phyloP scores from a whole-genome alignment of 257 asterid genomes.

The Verbascum thapsus region DNA sequence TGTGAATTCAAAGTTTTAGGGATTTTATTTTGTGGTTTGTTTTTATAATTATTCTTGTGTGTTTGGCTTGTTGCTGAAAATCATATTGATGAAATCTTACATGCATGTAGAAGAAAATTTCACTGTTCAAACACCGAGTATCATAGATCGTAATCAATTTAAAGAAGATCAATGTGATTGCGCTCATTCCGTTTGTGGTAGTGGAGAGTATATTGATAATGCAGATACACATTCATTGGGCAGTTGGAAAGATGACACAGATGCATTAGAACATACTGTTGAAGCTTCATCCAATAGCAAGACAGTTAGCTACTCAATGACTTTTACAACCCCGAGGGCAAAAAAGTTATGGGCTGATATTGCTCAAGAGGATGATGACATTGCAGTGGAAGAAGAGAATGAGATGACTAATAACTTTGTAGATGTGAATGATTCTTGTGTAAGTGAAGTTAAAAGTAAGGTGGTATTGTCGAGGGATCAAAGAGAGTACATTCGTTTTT shows the following conservation, averaged over 20 bases:
- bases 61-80: background rate
- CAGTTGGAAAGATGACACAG: conserved; percentile 70
- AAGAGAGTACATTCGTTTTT: conserved; percentile 56
- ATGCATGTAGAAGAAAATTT: conserved; percentile 31
- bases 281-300: conserved; percentile 26
- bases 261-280: conserved; percentile 44
- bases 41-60: conserved; percentile 14
- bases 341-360: conserved; percentile 97
- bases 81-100: conserved; percentile 29
- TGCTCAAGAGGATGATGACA: conserved; percentile 91
- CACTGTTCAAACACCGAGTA: conserved; percentile 38
- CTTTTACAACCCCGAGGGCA: conserved; percentile 37
- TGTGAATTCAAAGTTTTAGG: background rate
- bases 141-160: conserved; percentile 32
- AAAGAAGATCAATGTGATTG: conserved; percentile 44
- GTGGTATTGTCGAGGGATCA: conserved; percentile 53
- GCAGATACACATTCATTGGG: conserved; percentile 68
- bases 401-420: conserved; percentile 28
- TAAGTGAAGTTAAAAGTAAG: conserved; percentile 46
- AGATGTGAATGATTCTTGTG: conserved; percentile 31
- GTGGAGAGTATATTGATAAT: conserved; percentile 44
- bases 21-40: background rate
- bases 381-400: conserved; percentile 49
- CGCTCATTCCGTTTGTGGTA: conserved; percentile 45
- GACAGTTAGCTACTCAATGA: conserved; percentile 36